Base-by-base conservation (phyloP, 2,329 filamentous ascomycete species). In the Metarhizium humberi region DNA sequence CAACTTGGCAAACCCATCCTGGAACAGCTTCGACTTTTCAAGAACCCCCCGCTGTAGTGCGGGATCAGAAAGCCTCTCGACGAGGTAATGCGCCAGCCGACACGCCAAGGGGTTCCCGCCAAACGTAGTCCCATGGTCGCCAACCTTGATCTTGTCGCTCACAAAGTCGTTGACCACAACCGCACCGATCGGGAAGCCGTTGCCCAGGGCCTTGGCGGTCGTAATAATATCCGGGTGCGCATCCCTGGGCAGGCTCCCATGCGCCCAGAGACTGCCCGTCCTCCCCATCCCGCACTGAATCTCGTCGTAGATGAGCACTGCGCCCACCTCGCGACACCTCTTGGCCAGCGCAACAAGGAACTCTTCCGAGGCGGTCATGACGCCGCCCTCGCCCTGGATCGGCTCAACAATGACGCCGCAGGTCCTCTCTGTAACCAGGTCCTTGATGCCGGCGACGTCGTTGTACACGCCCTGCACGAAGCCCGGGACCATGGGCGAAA, bases 381-480 rank as follows among this genome's bases (percentile, higher is more conserved):
- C 87, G 61, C 94, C 94, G 16, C 94, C 94, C 74, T 99, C 94
- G 56, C 94, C 94, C 73, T 99, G 94, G 58, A 99, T 96, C 8
- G 94, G 94, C 77, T 99, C 94, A 49, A 99, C 82, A 56, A 99
- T 92, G 20, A 99, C 94, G 67, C 90, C 92, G 65, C 92, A 96
- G 0, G 94, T 97, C 62, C 85, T 83, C 20, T 90, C 84, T 0
- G 87, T 96, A 34, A 99, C 85, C 18, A 96, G 75, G 1, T 79
- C 79, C 18, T 85, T 74, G 53, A 99, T 81, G 16, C 77, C 85
- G 2, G 75, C 79, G 13, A 92, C 74, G 66, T 97, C 87, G 67
- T 99, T 97, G 76, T 86, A 95, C 7, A 76, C 86, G 53, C 90
- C 92, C 66, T 94, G 90, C 67, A 77, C 84, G 76, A 96, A 97